These are phyloP conservation scores for Chaetomidium leptoderma DNA, from an alignment of 495 filamentous ascomycete species.

Conservation along the genomic window DNA sequence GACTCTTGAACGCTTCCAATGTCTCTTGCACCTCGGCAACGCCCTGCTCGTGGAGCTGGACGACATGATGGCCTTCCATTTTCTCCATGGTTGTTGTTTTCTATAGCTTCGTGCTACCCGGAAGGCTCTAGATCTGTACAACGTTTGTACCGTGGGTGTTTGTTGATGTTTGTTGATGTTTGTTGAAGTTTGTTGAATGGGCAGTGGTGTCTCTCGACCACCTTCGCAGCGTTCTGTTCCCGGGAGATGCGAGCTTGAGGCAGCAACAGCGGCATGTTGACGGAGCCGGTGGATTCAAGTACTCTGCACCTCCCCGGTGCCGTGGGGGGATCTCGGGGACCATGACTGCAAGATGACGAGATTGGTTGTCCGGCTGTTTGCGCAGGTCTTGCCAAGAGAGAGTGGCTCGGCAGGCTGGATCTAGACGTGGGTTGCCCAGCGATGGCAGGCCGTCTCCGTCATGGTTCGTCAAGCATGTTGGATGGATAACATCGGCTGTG, in stretches of 20 bases:
- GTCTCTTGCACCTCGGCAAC: slow-evolving; percentile 17
- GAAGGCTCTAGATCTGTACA: background rate
- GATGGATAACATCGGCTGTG: too few species aligned
- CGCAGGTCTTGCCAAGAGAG: background rate
- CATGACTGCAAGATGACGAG: background rate
- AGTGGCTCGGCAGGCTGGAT: too few species aligned
- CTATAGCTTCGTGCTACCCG: background rate
- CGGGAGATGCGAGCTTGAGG: background rate
- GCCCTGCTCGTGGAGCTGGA: slow-evolving; percentile 13
- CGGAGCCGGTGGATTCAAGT: background rate
- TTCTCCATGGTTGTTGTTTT: background rate
- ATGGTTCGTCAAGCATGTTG: too few species aligned
- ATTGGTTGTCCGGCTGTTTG: background rate
- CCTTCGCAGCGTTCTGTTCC: background rate
- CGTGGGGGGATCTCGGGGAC: background rate
- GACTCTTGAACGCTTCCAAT: slow-evolving; percentile 35
- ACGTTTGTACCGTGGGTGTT: too few species aligned
- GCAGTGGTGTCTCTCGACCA: background rate
- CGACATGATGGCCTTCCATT: slow-evolving; percentile 1
- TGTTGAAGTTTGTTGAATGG: background rate
- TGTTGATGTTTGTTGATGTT: too few species aligned
- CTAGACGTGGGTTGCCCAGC: too few species aligned
- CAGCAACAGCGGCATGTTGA: background rate
- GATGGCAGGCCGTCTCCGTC: too few species aligned
- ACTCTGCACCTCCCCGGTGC: background rate